phyloP scores from a whole-genome alignment of 2,329 filamentous ascomycete genomes.

The Claviceps sp. region DNA sequence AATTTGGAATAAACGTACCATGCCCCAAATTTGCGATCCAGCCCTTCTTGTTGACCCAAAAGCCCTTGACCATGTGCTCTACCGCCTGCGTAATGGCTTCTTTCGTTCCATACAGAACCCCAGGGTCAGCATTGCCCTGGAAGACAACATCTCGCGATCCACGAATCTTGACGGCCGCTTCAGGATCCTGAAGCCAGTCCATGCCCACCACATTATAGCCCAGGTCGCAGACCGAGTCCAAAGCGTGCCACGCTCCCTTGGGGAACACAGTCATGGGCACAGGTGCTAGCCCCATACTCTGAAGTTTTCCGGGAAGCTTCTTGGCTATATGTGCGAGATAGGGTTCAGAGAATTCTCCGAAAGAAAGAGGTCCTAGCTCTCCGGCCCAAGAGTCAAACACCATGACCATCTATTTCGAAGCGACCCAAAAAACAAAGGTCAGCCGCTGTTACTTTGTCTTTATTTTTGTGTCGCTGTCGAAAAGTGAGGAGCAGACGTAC shows the following conservation, averaged over 20 bases:
- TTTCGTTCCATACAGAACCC: conserved; percentile 74
- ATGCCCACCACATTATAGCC: conserved; percentile 90
- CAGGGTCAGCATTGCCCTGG: conserved; percentile 93
- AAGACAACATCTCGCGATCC: conserved; percentile 61
- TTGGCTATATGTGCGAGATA: conserved; percentile 75
- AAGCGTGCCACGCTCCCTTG: conserved; percentile 91
- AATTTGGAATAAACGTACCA: conserved; percentile 34
- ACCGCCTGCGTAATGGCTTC: conserved; percentile 73
- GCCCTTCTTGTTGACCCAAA: conserved; percentile 65
- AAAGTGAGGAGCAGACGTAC: conserved; percentile 25
- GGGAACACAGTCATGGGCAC: conserved; percentile 98
- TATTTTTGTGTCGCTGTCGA: background rate
- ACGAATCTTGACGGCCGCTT: conserved; percentile 68
- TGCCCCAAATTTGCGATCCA: conserved; percentile 98
- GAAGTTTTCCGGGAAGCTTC: conserved; percentile 60
- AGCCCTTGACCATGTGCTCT: conserved; percentile 76
- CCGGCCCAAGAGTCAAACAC: conserved; percentile 98
- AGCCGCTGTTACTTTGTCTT: background rate
- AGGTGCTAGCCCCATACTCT: conserved; percentile 58
- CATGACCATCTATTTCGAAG: conserved; percentile 57
- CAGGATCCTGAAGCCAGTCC: conserved; percentile 88
- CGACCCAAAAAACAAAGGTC: background rate
- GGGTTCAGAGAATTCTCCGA: conserved; percentile 74
- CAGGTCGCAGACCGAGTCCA: conserved; percentile 74
- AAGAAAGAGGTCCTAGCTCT: conserved; percentile 73